Evolutionary conservation across 2,329 filamentous ascomycete species (phyloP).

Genomic region (Pseudogymnoascus sp.): DNA sequence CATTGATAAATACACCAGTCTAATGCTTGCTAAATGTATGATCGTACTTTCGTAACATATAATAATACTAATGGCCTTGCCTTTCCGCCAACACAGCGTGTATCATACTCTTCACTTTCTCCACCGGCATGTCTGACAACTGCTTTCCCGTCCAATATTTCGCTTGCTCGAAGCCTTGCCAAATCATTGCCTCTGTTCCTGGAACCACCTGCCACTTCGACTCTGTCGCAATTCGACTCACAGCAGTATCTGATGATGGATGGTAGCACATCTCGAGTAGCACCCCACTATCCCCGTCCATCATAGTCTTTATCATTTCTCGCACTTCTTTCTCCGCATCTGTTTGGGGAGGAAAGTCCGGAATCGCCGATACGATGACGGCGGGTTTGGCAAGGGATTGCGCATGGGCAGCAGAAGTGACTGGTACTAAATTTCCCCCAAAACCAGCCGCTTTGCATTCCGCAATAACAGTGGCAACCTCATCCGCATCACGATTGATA

Average conservation of each 20-base stretch:
- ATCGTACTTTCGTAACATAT: constrained; percentile 2
- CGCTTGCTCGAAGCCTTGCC: constrained; percentile 67
- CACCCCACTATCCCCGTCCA: constrained; percentile 52
- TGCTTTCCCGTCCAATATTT: constrained; percentile 59
- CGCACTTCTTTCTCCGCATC: constrained; percentile 56
- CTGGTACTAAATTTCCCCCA: constrained; percentile 53
- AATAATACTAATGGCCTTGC: constrained; percentile 8
- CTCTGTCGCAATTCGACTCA: constrained; percentile 54
- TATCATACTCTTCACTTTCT: constrained; percentile 50
- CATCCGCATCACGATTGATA: constrained; percentile 64
- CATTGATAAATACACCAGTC: background rate
- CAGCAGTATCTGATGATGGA: constrained; percentile 56
- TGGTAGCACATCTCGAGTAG: constrained; percentile 82
- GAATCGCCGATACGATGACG: constrained; percentile 68
- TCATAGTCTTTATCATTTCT: constrained; percentile 32
- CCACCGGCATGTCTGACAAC: constrained; percentile 52
- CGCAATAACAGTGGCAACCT: constrained; percentile 60
- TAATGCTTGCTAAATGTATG: background rate
- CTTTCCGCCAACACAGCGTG: constrained; percentile 17
- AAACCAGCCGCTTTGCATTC: constrained; percentile 58
- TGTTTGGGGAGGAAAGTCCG: constrained; percentile 66
- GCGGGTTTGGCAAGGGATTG: constrained; percentile 51
- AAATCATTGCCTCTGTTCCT: constrained; percentile 71
- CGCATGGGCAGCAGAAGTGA: constrained; percentile 57
- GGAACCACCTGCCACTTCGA: constrained; percentile 68